Evolutionary conservation across 176 grass and related monocot species (phyloP).

Genomic region (Coix lacrymajobi): DNA sequence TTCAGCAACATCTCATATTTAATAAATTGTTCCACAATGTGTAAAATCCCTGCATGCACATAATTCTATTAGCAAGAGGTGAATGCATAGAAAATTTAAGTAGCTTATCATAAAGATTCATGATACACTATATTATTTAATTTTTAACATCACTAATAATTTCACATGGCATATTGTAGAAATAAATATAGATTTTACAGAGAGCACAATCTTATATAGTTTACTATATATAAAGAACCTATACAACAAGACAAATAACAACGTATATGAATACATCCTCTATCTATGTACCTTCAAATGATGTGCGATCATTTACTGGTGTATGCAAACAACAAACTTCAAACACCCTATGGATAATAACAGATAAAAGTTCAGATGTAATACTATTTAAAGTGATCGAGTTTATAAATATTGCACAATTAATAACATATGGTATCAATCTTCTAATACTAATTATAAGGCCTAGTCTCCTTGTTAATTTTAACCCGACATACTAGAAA

Average conservation of each 20-base stretch:
- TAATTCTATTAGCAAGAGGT: neutral
- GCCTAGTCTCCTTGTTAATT: too few relatives aligned
- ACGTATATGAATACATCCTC: neutral
- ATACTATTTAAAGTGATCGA: neutral
- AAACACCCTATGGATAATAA: conserved; percentile 39
- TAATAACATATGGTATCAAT: neutral
- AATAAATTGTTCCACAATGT: conserved; percentile 48
- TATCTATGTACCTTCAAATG: conserved; percentile 61
- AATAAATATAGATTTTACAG: neutral
- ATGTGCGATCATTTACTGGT: conserved; percentile 72
- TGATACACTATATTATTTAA: neutral
- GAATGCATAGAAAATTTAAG: neutral
- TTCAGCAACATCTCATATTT: conserved; percentile 43
- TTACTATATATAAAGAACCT: neutral
- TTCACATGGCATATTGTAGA: neutral
- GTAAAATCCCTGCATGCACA: conserved; percentile 44
- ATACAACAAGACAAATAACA: neutral
- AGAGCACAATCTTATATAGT: neutral
- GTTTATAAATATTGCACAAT: neutral
- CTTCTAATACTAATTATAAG: too few relatives aligned
- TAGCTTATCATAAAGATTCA: neutral
- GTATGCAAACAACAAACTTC: conserved; percentile 84
- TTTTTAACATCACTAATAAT: neutral
- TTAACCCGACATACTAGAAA: too few relatives aligned
- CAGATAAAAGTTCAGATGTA: neutral